Evolutionary conservation across 139 green algal genomes (phyloP).

Genomic region (Klebsormidium nitens): DNA sequence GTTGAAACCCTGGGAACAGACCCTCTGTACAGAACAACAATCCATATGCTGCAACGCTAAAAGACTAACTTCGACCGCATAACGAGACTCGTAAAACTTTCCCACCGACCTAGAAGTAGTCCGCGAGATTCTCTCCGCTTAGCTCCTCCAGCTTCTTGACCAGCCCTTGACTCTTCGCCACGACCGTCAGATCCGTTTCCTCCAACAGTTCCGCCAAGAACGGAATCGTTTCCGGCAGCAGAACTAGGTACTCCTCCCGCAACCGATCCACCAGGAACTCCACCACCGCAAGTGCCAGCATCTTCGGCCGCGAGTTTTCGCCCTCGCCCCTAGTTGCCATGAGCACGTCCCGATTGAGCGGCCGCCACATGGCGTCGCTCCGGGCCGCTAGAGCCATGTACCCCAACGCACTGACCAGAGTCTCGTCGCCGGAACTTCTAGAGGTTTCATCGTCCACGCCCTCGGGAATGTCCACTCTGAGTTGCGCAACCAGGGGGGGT

Average conservation of each 20-base stretch:
- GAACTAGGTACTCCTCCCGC: slow-evolving; percentile 76
- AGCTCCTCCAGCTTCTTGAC: slow-evolving; percentile 69
- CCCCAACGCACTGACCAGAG: slow-evolving; percentile 46
- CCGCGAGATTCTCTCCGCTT: slow-evolving; percentile 70
- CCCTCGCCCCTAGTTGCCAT: slow-evolving; percentile 22
- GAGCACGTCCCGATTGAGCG: slow-evolving; percentile 65
- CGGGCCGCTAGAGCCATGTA: slow-evolving; percentile 67
- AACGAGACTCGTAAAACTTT: too few species aligned
- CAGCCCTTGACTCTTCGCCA: slow-evolving; percentile 52
- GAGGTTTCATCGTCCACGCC: too few species aligned
- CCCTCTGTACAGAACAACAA: too few species aligned
- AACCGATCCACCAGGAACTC: slow-evolving; percentile 43
- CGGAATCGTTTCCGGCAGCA: slow-evolving; percentile 73
- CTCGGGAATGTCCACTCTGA: too few species aligned
- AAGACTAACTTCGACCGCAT: too few species aligned
- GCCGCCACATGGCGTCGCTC: slow-evolving; percentile 73
- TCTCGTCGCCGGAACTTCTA: too few species aligned
- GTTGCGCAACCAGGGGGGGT: too few species aligned
- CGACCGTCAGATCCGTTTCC: slow-evolving; percentile 64
- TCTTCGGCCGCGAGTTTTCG: background rate
- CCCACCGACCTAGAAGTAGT: too few species aligned
- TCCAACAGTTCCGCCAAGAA: slow-evolving; percentile 89
- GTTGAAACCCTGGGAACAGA: too few species aligned
- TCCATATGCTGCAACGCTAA: too few species aligned
- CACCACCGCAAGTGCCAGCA: too few species aligned